Evolutionary conservation across 768 basidiomycete species (phyloP).

Genomic region (Dictyophora rubrovolvata): DNA sequence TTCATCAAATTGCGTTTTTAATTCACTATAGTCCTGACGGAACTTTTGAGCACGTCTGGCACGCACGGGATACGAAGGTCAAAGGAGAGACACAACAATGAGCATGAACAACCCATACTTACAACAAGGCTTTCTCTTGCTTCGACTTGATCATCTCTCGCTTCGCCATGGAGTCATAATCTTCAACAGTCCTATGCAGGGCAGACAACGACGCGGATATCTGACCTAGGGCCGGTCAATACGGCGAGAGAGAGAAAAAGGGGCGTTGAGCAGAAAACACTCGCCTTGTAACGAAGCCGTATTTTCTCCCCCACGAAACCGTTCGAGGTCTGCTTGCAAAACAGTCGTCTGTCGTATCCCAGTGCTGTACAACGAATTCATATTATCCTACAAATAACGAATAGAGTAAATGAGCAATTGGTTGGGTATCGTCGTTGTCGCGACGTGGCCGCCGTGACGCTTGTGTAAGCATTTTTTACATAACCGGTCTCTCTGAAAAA

Average conservation of each 20-base stretch:
- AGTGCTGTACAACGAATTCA: constrained; percentile 94
- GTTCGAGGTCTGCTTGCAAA: constrained; percentile 77
- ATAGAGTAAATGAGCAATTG: not conserved
- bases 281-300: constrained; percentile 78
- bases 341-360: constrained; percentile 88
- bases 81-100: not conserved
- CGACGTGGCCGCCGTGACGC: not conserved
- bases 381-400: constrained; percentile 21
- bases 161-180: constrained; percentile 94
- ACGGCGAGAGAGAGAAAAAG: not conserved
- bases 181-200: constrained; percentile 89
- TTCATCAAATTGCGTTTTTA: constrained; percentile 73
- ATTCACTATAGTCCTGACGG: constrained; percentile 72
- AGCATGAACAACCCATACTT: constrained; percentile 18
- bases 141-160: constrained; percentile 94
- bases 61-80: not conserved
- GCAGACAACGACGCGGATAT: constrained; percentile 96
- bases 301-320: constrained; percentile 68
- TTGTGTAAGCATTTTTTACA: not conserved
- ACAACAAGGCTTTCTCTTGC: constrained; percentile 94
- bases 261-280: constrained; percentile 17
- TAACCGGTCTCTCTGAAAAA: too few relatives aligned
- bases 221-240: constrained; percentile 56
- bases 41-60: constrained; percentile 93
- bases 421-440: not conserved